These are phyloP conservation scores for Talaromyces verruculosus DNA, from an alignment of 2,329 filamentous ascomycete species.

Conservation along the genomic window DNA sequence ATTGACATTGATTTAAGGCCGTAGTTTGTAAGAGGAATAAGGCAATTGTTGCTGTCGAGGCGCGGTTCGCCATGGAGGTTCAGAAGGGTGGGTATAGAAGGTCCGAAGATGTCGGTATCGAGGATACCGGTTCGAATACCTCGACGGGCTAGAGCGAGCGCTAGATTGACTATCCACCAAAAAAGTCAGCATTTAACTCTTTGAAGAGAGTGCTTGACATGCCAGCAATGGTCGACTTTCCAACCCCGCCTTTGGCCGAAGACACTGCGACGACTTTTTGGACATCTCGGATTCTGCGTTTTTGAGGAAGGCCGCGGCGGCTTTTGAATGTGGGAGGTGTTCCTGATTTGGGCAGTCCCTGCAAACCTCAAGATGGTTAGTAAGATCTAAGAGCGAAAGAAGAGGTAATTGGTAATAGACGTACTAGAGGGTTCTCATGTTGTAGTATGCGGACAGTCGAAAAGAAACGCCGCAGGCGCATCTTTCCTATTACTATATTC, in stretches of 20 bases:
- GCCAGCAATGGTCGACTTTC: constrained; percentile 92
- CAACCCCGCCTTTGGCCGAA: constrained; percentile 96
- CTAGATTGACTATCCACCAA: constrained; percentile 64
- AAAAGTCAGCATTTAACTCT: background rate
- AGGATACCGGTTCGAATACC: constrained; percentile 84
- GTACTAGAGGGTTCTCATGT: constrained; percentile 88
- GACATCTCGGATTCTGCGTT: constrained; percentile 78
- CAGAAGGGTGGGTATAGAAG: constrained; percentile 87
- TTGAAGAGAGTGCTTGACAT: constrained; percentile 25
- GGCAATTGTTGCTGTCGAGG: constrained; percentile 68
- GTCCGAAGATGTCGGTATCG: constrained; percentile 95
- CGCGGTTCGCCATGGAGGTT: constrained; percentile 77
- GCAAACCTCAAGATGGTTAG: background rate
- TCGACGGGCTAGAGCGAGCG: constrained; percentile 77
- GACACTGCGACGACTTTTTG: constrained; percentile 94
- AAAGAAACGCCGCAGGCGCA: constrained; percentile 52
- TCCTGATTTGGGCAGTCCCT: constrained; percentile 84
- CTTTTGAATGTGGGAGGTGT: constrained; percentile 66
- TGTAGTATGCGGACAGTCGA: constrained; percentile 55
- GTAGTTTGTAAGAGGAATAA: constrained; percentile 88
- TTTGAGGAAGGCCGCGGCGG: constrained; percentile 76
- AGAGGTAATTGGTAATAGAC: constrained; percentile 9
- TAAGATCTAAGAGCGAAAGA: background rate
- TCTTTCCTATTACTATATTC: constrained; percentile 11
- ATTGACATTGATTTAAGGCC: constrained; percentile 98